Evolutionary conservation across 345 rosid species (phyloP), one percentile per base, ranked within the genome.

Genomic region (Populus nigra): DNA sequence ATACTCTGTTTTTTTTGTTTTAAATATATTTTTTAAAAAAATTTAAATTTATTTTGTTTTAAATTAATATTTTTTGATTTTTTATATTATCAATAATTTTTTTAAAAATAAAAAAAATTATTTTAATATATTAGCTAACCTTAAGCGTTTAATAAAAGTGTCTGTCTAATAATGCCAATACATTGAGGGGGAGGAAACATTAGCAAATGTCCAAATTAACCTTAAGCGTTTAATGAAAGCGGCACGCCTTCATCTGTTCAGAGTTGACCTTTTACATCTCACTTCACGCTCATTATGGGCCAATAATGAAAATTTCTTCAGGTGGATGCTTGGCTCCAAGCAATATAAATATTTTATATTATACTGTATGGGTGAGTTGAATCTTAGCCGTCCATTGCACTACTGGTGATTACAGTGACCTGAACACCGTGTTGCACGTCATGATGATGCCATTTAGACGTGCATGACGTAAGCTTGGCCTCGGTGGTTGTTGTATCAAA

Each of bases 201-300:
- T 5, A 13, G 49, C 1, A 12, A 5, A 12, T 47, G 35, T 38
- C 72, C 20, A 38, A 43, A 55, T 33, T 72, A 29, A n/a, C 45
- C 22, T 70, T 11, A 0, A 1, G 25, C 29, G 16, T 6, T 16
- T 2, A 22, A 20, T 18, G 45, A 2, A 22, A 7, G n/a, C 5
- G 18, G 18, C 2, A 36, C 18, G n/a, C 50, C n/a, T 53, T 11
- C 43, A 29, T 66, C 45, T 78, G 74, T 45, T 72, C 6, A 79
- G 75, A 82, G 82, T 78, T 78, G 85, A 82, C 85, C 59, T 4
- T 22, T 25, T n/a, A 8, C 8, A 17, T 53, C 25, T 38, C 9
- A 20, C 20, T 11, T 53, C 62, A 20, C 1, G 3, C 8, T 55
- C 16, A 73, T 77, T 67, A 65, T 76, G 22, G 69, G 36, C n/a